Conservation (phyloP, 1,139 yeast species). For the Blastobotrys petasosporus region DNA sequence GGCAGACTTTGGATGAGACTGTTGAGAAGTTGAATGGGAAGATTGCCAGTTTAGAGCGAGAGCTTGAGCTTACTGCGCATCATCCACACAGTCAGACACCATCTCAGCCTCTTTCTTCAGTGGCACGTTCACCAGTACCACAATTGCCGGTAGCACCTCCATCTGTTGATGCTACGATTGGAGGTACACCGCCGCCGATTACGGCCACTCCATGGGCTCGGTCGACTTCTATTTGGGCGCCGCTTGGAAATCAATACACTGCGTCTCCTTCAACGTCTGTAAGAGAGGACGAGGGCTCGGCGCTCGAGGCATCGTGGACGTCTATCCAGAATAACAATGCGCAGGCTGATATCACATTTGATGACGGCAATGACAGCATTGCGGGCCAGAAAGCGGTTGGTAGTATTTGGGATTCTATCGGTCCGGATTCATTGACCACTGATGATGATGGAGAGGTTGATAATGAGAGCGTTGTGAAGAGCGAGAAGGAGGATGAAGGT, state of each 20-base stretch:
- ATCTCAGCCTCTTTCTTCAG: no score
- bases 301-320: constrained; percentile 1
- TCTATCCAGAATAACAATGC: background rate
- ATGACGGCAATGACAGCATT: background rate
- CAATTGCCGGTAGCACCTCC: no score
- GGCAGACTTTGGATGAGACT: constrained; percentile 14
- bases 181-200: no score
- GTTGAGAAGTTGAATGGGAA: constrained; percentile 6
- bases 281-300: background rate
- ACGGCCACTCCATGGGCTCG: no score
- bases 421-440: background rate
- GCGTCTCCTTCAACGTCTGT: constrained; percentile 1
- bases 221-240: constrained; percentile 2
- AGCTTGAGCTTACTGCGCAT: no score
- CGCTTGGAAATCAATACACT: background rate
- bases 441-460: background rate
- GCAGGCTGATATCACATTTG: background rate
- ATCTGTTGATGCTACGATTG: no score
- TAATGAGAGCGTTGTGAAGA: no score
- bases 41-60: no score
- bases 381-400: background rate
- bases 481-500: no score
- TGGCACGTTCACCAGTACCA: no score
- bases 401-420: background rate
- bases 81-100: no score